phyloP scores from a whole-genome alignment of 1,284 basidiomycete genomes.

The Boletus chippewaensis region DNA sequence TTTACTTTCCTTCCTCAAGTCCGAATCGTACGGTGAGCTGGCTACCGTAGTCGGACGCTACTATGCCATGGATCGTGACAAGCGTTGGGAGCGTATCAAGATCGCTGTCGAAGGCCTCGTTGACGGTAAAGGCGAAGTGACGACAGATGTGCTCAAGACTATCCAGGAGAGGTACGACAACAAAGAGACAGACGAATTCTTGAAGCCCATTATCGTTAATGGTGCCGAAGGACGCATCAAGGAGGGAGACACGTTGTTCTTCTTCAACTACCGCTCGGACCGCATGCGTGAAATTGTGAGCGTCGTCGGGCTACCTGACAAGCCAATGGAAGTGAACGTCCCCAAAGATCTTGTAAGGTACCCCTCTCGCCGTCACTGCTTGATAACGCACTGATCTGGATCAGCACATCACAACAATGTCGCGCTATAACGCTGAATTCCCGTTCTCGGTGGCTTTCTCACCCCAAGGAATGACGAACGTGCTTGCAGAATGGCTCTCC shows the following conservation, averaged over 20 bases:
- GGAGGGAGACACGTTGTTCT: constrained; percentile 77
- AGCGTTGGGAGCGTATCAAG: constrained; percentile 90
- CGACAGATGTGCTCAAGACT: constrained; percentile 55
- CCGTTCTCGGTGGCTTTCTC: constrained; percentile 85
- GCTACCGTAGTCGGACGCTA: constrained; percentile 83
- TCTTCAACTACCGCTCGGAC: constrained; percentile 94
- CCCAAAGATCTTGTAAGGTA: constrained; percentile 69
- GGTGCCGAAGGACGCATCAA: constrained; percentile 75
- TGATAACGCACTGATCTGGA: not conserved
- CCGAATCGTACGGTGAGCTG: constrained; percentile 67
- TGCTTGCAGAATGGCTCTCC: constrained; percentile 83
- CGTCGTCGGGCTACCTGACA: constrained; percentile 76
- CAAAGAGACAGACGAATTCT: constrained; percentile 85
- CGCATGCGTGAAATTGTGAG: constrained; percentile 83
- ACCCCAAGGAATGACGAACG: constrained; percentile 85
- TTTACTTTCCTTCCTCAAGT: constrained; percentile 69
- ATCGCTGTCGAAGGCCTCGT: constrained; percentile 80
- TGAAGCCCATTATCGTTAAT: constrained; percentile 86
- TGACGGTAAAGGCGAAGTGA: constrained; percentile 64
- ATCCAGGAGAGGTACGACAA: constrained; percentile 72
- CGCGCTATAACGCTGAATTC: constrained; percentile 85
- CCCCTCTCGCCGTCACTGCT: not conserved
- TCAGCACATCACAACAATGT: constrained; percentile 86
- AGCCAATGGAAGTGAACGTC: constrained; percentile 58
- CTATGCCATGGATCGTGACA: constrained; percentile 95